A percentile compares a stretch with the other conserved stretches of the same genome.
Conservation (phyloP, 2,329 filamentous ascomycete genomes). For the Tolypocladium sp. region DNA sequence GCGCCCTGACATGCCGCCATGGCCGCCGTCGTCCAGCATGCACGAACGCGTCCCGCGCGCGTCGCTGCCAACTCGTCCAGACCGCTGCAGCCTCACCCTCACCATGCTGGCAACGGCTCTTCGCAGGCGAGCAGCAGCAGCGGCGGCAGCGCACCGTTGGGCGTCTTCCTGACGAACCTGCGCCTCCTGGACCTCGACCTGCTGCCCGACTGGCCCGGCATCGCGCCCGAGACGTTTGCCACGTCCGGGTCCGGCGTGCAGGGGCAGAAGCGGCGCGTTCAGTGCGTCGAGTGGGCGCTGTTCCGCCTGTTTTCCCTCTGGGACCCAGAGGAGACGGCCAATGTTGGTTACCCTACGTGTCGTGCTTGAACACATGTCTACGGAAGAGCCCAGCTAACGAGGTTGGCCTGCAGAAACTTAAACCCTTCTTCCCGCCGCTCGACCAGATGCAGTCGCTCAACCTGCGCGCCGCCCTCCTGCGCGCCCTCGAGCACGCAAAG, state of each 20-base stretch:
- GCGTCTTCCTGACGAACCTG: conserved; percentile 68
- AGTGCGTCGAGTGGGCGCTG: conserved; percentile 82
- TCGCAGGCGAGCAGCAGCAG: neutral
- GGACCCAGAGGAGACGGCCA: conserved; percentile 66
- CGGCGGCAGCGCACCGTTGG: conserved; percentile 9
- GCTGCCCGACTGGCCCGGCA: conserved; percentile 69
- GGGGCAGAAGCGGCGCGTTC: conserved; percentile 74
- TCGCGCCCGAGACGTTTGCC: conserved; percentile 62
- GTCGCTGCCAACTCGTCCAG: conserved; percentile 1
- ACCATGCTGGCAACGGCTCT: neutral
- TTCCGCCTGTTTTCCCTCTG: conserved; percentile 79
- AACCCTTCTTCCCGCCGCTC: conserved; percentile 81
- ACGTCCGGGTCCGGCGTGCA: conserved; percentile 50
- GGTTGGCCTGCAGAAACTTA: conserved; percentile 56
- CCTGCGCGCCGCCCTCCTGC: conserved; percentile 73
- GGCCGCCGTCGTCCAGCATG: conserved; percentile 4
- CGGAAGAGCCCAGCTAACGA: no score
- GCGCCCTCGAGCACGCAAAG: conserved; percentile 75
- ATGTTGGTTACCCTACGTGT: no score
- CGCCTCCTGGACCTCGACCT: conserved; percentile 73
- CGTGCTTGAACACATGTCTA: no score
- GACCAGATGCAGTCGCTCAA: conserved; percentile 89
- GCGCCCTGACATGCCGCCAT: conserved; percentile 3
- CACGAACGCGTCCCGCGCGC: conserved; percentile 3
- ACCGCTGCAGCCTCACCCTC: neutral